Percentiles rank a stretch among this genome's conserved stretches.
Conservation (phyloP, 2,329 filamentous ascomycete species). For the Fusarium algeriense region DNA sequence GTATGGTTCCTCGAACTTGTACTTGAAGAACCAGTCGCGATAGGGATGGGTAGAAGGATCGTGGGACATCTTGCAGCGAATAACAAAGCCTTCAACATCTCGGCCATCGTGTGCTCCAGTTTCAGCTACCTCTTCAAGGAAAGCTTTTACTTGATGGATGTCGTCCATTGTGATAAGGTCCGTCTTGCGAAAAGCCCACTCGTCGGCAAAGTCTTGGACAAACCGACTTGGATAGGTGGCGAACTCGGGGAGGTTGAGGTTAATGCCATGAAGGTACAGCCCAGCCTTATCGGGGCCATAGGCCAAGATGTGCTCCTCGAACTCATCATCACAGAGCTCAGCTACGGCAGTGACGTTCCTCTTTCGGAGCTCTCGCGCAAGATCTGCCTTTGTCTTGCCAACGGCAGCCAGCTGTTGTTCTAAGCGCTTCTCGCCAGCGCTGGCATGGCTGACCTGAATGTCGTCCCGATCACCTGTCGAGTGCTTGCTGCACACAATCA, state of each 20-base stretch:
- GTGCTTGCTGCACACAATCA: slow-evolving; percentile 99
- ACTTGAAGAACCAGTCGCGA: slow-evolving; percentile 99
- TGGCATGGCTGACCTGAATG: slow-evolving; percentile 81
- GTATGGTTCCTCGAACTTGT: slow-evolving; percentile 99
- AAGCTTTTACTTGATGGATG: slow-evolving; percentile 78
- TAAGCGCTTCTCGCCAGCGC: slow-evolving; percentile 84
- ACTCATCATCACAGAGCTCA: slow-evolving; percentile 94
- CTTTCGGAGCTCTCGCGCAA: slow-evolving; percentile 79
- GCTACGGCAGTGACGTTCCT: slow-evolving; percentile 96
- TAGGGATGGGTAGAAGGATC: slow-evolving; percentile 67
- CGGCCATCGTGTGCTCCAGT: slow-evolving; percentile 90
- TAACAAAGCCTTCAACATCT: slow-evolving; percentile 96
- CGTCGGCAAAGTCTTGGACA: slow-evolving; percentile 90
- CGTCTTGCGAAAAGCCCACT: slow-evolving; percentile 94
- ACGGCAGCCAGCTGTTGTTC: slow-evolving; percentile 81
- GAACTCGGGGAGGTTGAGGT: slow-evolving; percentile 94
- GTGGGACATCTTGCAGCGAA: slow-evolving; percentile 82
- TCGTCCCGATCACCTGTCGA: slow-evolving; percentile 87
- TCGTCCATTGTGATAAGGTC: slow-evolving; percentile 83
- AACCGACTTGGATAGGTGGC: slow-evolving; percentile 83
- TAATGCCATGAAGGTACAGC: slow-evolving; percentile 95
- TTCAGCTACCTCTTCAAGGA: slow-evolving; percentile 87
- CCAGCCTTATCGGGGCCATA: slow-evolving; percentile 87
- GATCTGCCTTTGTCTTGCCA: slow-evolving; percentile 81
- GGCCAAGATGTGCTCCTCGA: slow-evolving; percentile 96